Conservation (phyloP, 441 rosid species). For the Jatropha multifida region DNA sequence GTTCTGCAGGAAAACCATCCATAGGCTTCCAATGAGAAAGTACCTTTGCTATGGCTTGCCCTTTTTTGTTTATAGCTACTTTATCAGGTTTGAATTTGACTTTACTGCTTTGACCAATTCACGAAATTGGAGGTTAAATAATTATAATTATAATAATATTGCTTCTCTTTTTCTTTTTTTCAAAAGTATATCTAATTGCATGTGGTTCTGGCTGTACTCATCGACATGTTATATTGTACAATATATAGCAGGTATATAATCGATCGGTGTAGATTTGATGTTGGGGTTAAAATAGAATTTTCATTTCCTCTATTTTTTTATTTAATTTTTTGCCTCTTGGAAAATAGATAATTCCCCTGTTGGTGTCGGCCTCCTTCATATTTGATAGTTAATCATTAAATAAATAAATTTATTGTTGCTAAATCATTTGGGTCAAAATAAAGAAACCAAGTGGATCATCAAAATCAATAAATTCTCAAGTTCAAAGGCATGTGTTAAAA, state of each 20-base stretch:
- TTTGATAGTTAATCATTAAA: too few species aligned
- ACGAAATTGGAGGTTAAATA: too few species aligned
- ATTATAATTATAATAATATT: too few species aligned
- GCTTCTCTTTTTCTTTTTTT: too few species aligned
- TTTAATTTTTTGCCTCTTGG: background rate
- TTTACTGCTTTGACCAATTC: background rate
- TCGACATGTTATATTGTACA: slow-evolving; percentile 7
- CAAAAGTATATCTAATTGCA: background rate
- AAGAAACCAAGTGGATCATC: slow-evolving; percentile 9
- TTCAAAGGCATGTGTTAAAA: background rate
- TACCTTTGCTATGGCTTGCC: too few species aligned
- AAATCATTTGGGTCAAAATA: background rate
- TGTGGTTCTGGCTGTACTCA: background rate
- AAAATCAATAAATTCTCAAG: background rate
- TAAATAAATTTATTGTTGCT: too few species aligned
- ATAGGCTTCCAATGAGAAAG: too few species aligned
- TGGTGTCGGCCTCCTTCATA: background rate
- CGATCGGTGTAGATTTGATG: background rate
- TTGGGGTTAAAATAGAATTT: too few species aligned
- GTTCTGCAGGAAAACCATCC: too few species aligned
- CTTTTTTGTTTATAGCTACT: too few species aligned
- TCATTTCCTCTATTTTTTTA: background rate
- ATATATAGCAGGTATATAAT: background rate
- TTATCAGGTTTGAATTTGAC: background rate
- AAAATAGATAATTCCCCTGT: background rate